A percentile compares a stretch with the other conserved stretches of the same genome.
These are phyloP conservation scores for Ramalina peruviana DNA, from an alignment of 495 filamentous ascomycete species.

Conservation along the genomic window DNA sequence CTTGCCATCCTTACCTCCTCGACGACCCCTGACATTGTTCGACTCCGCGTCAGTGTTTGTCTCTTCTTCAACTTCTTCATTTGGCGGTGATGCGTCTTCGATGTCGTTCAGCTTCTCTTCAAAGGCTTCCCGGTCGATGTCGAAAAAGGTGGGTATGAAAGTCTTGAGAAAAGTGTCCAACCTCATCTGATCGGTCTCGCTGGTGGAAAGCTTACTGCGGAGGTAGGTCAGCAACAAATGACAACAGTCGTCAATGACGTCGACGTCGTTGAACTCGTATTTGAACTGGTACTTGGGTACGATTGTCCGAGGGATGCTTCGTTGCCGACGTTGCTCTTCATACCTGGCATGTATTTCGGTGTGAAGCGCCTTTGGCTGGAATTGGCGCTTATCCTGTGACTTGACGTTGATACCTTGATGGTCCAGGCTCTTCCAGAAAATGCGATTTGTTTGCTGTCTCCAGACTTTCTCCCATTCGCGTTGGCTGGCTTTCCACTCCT, in stretches of 20 bases:
- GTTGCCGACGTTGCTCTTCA: constrained; percentile 63
- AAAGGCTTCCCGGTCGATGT: constrained; percentile 60
- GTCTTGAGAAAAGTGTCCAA: constrained; percentile 73
- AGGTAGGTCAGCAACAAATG: constrained; percentile 66
- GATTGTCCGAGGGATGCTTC: constrained; percentile 42
- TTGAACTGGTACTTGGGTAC: constrained; percentile 57
- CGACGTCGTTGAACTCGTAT: constrained; percentile 58
- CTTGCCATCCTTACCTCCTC: constrained; percentile 42
- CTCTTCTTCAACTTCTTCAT: constrained; percentile 61
- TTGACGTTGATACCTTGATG: constrained; percentile 85
- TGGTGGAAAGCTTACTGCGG: constrained; percentile 50
- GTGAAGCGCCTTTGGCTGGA: constrained; percentile 71
- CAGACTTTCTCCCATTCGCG: constrained; percentile 99
- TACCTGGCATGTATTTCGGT: constrained; percentile 76
- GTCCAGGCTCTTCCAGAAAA: constrained; percentile 90
- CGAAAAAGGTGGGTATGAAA: constrained; percentile 83
- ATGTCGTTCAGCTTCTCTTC: constrained; percentile 63
- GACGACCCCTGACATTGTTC: constrained; percentile 43
- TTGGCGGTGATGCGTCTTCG: constrained; percentile 42
- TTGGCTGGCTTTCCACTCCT: constrained; percentile 92
- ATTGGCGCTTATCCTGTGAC: constrained; percentile 72
- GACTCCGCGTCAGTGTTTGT: constrained; percentile 24
- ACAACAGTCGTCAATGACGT: constrained; percentile 67
- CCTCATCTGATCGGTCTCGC: constrained; percentile 56
- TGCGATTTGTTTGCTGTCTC: constrained; percentile 80